Conservation (phyloP, 2,329 filamentous ascomycete genomes). For the Trichoderma oligosporum region DNA sequence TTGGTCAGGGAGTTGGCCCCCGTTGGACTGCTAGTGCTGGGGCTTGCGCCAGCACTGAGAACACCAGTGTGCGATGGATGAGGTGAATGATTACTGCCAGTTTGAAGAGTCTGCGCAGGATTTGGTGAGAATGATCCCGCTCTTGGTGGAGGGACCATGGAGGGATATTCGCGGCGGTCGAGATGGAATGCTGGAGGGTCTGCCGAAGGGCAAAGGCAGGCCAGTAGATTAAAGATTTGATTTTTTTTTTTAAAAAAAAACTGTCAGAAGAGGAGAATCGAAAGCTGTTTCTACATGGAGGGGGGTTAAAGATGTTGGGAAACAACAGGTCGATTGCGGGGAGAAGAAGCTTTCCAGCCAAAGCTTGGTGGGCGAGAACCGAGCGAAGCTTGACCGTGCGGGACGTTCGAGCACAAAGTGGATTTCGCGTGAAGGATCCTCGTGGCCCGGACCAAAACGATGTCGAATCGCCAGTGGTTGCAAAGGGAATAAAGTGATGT, state of each 20-base stretch:
- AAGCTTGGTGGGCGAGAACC: constrained; percentile 3
- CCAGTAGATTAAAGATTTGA: constrained; percentile 31
- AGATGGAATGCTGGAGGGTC: constrained; percentile 33
- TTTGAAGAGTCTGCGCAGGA: constrained; percentile 56
- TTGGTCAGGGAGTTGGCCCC: constrained; percentile 71
- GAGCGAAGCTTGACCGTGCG: constrained; percentile 11
- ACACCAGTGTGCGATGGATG: constrained; percentile 55
- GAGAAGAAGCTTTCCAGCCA: constrained; percentile 6
- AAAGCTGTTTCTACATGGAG: constrained; percentile 38
- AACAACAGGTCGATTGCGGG: constrained; percentile 18
- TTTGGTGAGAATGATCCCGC: constrained; percentile 63
- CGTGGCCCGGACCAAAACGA: constrained; percentile 16
- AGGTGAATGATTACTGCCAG: constrained; percentile 53
- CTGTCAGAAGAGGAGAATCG: constrained; percentile 28
- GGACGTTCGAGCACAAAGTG: constrained; percentile 15
- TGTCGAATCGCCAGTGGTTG: constrained; percentile 14
- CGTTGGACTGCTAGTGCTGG: constrained; percentile 60
- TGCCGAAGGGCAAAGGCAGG: constrained; percentile 37
- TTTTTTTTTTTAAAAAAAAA: constrained; percentile 17
- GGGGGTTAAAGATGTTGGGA: constrained; percentile 22
- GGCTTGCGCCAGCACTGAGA: constrained; percentile 58
- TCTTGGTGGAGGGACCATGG: constrained; percentile 59
- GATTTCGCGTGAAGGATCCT: constrained; percentile 19
- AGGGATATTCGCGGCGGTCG: constrained; percentile 38
- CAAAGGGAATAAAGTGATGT: constrained; percentile 4